phyloP scores from a whole-genome alignment of 1,284 basidiomycete genomes.

The Irpex rosettiformis region DNA sequence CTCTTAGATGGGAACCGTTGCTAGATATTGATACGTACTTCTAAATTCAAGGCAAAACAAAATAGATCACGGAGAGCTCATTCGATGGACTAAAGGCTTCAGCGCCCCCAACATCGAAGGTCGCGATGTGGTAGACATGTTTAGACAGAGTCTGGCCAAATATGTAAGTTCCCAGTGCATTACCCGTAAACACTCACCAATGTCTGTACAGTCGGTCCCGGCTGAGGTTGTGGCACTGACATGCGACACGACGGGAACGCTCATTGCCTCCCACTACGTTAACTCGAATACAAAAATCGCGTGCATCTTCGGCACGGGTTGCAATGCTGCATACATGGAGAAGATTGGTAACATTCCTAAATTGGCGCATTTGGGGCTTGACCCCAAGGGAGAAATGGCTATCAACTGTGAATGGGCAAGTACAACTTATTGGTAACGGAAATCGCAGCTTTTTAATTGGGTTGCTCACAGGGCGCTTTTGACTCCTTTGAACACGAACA shows the following conservation, averaged over 20 bases:
- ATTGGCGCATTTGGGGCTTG: constrained; percentile 74
- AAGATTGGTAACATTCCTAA: constrained; percentile 75
- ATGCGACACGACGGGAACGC: constrained; percentile 96
- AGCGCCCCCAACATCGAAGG: constrained; percentile 92
- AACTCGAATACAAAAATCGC: constrained; percentile 89
- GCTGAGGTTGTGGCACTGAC: constrained; percentile 83
- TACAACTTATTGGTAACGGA: constrained; percentile 4
- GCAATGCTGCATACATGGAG: constrained; percentile 98
- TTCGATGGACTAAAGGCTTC: constrained; percentile 99
- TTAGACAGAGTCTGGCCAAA: constrained; percentile 78
- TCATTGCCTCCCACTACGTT: constrained; percentile 97
- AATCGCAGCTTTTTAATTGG: background rate
- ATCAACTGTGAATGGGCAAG: constrained; percentile 96
- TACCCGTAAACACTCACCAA: constrained; percentile 4
- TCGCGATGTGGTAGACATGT: constrained; percentile 90
- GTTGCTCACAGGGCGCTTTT: constrained; percentile 78
- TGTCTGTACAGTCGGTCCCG: constrained; percentile 52
- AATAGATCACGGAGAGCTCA: constrained; percentile 94
- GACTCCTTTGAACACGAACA: constrained; percentile 96
- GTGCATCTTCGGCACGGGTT: constrained; percentile 97
- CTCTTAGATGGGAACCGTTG: background rate
- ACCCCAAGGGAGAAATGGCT: constrained; percentile 75
- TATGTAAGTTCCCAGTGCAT: constrained; percentile 40
- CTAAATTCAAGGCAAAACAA: constrained; percentile 67
- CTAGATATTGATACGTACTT: constrained; percentile 2